phyloP scores from a whole-genome alignment of 1,284 basidiomycete genomes.

The Trichosporon asahii region DNA sequence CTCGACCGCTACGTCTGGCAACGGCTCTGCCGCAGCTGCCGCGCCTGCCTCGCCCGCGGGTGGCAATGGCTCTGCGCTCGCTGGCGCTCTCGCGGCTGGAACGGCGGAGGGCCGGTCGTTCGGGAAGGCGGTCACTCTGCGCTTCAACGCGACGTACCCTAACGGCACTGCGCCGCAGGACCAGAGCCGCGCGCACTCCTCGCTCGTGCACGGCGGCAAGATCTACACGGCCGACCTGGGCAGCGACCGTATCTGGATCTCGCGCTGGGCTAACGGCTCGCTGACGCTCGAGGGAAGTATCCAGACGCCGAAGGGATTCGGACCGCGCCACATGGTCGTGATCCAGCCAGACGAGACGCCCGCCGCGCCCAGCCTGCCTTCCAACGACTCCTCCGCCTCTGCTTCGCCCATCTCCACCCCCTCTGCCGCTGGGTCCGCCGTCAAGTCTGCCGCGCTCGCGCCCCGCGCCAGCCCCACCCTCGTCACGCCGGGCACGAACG shows the following conservation, averaged over 20 bases:
- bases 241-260: constrained; percentile 1
- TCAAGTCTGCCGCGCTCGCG: not conserved
- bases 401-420: not conserved
- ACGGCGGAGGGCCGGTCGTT: not conserved
- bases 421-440: not conserved
- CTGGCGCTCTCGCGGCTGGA: not conserved
- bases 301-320: not conserved
- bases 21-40: not conserved
- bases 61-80: not conserved
- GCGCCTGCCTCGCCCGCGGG: not conserved
- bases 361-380: not conserved
- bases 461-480: not conserved
- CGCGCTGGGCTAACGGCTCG: not conserved
- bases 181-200: not conserved
- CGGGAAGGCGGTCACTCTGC: not conserved
- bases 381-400: not conserved
- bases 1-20: not conserved
- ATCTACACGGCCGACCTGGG: constrained; percentile 8
- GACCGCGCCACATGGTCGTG: constrained; percentile 2
- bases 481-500: not conserved
- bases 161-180: constrained; percentile 5
- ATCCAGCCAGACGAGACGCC: not conserved
- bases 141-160: not conserved
- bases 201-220: not conserved
- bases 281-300: not conserved